Conservation (phyloP, 768 basidiomycete species). For the Tephrocybe sp. region DNA sequence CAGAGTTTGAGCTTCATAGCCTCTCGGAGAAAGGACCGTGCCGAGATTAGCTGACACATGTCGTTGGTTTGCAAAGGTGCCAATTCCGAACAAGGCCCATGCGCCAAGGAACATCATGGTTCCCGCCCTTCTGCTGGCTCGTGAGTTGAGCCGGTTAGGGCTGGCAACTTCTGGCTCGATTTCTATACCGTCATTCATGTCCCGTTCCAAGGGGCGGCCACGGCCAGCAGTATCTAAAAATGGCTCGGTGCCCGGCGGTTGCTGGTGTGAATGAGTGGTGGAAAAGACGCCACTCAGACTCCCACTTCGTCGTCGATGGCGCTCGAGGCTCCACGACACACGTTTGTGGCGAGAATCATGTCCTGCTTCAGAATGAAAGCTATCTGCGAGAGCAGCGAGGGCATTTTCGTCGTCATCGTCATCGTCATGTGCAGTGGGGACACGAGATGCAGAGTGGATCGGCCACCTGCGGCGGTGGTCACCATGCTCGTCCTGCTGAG, state of each 20-base stretch:
- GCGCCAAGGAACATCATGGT: conserved; percentile 81
- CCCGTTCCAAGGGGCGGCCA: conserved; percentile 46
- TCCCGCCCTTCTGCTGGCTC: conserved; percentile 62
- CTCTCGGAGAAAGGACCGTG: conserved; percentile 40
- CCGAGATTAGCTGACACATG: conserved; percentile 35
- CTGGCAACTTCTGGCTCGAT: conserved; percentile 22
- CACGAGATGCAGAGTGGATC: conserved; percentile 23
- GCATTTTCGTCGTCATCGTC: conserved; percentile 53
- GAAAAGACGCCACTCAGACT: conserved; percentile 40
- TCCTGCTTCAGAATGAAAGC: conserved; percentile 74
- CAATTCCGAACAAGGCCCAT: conserved; percentile 73
- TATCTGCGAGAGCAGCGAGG: conserved; percentile 63
- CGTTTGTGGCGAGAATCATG: conserved; percentile 46
- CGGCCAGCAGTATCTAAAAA: conserved; percentile 31
- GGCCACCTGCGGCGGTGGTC: conserved; percentile 29
- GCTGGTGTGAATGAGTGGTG: conserved; percentile 32
- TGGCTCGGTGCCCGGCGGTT: conserved; percentile 30
- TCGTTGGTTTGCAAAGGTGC: conserved; percentile 41
- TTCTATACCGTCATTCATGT: conserved; percentile 25
- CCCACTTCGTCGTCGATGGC: conserved; percentile 39
- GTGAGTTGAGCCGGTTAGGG: conserved; percentile 44
- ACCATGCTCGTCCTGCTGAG: conserved; percentile 55
- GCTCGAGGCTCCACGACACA: conserved; percentile 71
- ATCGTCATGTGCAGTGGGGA: conserved; percentile 25
- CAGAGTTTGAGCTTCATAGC: conserved; percentile 8